Percentiles rank a stretch among this genome's conserved stretches.
Conservation (phyloP, 768 basidiomycete genomes). For the Sutorius australiensis region DNA sequence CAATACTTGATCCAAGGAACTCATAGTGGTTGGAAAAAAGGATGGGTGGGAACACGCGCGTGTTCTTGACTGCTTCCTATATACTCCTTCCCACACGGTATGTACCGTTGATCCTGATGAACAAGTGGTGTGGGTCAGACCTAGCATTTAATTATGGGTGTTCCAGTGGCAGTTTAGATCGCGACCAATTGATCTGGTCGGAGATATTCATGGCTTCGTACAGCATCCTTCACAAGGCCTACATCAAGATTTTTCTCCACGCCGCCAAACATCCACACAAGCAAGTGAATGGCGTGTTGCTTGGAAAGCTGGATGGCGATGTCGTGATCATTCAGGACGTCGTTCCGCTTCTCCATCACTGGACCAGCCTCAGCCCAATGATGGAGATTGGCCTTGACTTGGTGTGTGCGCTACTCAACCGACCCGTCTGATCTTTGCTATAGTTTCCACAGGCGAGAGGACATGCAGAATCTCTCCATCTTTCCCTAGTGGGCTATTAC, state of each 20-base stretch:
- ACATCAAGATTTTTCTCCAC: constrained; percentile 73
- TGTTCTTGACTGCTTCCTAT: neutral
- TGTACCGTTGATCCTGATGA: too few relatives aligned
- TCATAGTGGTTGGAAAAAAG: constrained; percentile 14
- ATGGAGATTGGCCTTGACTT: constrained; percentile 83
- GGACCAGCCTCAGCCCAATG: constrained; percentile 80
- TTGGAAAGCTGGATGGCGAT: constrained; percentile 46
- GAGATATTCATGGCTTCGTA: constrained; percentile 37
- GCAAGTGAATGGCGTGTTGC: constrained; percentile 73
- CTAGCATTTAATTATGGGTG: too few relatives aligned
- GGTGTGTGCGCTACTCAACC: constrained; percentile 38
- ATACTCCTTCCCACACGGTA: neutral
- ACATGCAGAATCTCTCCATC: constrained; percentile 50
- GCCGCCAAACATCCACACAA: constrained; percentile 75
- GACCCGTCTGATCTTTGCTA: neutral
- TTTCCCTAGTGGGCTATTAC: constrained; percentile 69
- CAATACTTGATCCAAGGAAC: constrained; percentile 35
- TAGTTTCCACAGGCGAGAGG: constrained; percentile 45
- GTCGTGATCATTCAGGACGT: constrained; percentile 56
- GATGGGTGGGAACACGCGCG: neutral
- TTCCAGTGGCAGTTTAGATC: too few relatives aligned
- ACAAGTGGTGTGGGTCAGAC: too few relatives aligned
- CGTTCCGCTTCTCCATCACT: constrained; percentile 78
- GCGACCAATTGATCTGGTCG: too few relatives aligned
- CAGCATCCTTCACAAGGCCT: constrained; percentile 57